These are phyloP conservation scores for Cryptococcus sp. DNA, from an alignment of 1,284 basidiomycete species.

Conservation along the genomic window DNA sequence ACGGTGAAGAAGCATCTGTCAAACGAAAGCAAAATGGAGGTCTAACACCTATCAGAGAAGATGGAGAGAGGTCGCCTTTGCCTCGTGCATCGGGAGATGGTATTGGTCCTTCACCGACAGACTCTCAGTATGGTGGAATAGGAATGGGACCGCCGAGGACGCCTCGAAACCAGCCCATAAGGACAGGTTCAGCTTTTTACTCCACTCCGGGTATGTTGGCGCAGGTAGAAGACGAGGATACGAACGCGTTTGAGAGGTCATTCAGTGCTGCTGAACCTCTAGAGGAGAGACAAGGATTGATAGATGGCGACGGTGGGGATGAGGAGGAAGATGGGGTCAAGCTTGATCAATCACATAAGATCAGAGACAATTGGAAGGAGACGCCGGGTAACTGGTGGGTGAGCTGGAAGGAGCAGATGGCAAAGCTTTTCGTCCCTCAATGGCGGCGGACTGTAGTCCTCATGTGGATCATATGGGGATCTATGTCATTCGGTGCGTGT, in stretches of 20 bases:
- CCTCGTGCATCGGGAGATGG: conserved; percentile 10
- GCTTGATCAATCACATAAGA: not conserved
- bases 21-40: conserved; percentile 19
- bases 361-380: not conserved
- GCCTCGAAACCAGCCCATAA: conserved; percentile 20
- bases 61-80: conserved; percentile 13
- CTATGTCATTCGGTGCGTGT: conserved; percentile 72
- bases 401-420: conserved; percentile 68
- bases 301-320: conserved; percentile 44
- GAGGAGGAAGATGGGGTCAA: conserved; percentile 1
- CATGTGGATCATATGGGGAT: conserved; percentile 80
- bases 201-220: conserved; percentile 3
- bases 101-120: not conserved
- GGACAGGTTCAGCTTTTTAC: conserved; percentile 37
- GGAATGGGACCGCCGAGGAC: conserved; percentile 20
- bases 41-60: conserved; percentile 15
- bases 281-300: conserved; percentile 49
- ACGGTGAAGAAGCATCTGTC: not conserved
- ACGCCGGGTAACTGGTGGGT: conserved; percentile 21
- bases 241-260: conserved; percentile 29
- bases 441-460: conserved; percentile 81
- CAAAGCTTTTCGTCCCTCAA: conserved; percentile 73
- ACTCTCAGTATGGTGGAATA: conserved; percentile 28
- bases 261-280: conserved; percentile 16
- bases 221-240: conserved; percentile 1